Evolutionary conservation across 2,329 filamentous ascomycete species (phyloP).

Genomic region (Fusarium proliferatum): DNA sequence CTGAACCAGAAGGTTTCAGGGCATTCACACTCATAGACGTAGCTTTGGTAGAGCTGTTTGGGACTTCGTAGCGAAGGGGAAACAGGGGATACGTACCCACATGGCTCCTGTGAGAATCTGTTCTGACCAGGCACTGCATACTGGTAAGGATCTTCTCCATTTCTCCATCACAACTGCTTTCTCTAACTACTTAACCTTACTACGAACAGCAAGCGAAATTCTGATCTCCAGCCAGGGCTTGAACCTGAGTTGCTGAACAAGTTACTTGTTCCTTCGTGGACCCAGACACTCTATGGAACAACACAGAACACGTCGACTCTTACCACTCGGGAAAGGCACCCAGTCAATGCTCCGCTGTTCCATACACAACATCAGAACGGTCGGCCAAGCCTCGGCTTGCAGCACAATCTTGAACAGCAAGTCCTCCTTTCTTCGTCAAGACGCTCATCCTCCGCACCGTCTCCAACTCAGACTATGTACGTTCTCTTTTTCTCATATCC

Average conservation of each 20-base stretch:
- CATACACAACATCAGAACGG: not conserved
- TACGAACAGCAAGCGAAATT: accelerated
- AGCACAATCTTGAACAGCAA: not conserved
- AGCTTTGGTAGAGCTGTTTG: no score
- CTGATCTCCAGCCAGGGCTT: no score
- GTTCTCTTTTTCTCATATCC: not conserved
- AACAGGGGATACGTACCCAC: no score
- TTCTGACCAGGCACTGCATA: not conserved
- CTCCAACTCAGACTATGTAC: not conserved
- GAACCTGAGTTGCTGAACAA: not conserved
- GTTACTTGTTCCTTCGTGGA: not conserved
- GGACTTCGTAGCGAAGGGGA: not conserved
- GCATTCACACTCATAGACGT: not conserved
- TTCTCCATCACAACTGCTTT: no score
- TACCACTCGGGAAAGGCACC: not conserved
- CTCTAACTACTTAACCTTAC: no score
- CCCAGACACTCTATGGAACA: not conserved
- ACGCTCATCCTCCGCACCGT: not conserved
- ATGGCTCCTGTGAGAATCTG: not conserved
- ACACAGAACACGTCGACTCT: no score
- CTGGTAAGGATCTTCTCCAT: not conserved
- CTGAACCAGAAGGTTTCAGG: not conserved
- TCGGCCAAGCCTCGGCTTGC: not conserved
- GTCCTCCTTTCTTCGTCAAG: not conserved
- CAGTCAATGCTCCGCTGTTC: not conserved